phyloP scores from a whole-genome alignment of 176 grass and related monocot species.

The Aegilops sharonensis region DNA sequence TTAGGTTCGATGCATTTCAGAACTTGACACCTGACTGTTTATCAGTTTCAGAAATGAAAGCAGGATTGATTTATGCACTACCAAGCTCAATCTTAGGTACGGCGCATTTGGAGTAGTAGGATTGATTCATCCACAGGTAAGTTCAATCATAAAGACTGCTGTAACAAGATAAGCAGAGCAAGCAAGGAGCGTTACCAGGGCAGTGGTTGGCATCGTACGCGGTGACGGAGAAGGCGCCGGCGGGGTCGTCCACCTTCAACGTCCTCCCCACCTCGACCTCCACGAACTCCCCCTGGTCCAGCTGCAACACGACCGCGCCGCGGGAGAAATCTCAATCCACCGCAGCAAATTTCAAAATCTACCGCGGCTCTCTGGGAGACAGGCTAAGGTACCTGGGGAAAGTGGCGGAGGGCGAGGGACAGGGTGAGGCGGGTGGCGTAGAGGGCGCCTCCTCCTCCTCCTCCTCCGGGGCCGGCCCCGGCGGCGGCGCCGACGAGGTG shows the following conservation, averaged over 20 bases:
- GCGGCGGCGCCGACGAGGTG: constrained; percentile 47
- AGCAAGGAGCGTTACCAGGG: constrained; percentile 37
- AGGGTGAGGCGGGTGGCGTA: constrained; percentile 76
- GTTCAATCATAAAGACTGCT: not conserved
- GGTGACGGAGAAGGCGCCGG: constrained; percentile 59
- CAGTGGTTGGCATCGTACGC: constrained; percentile 83
- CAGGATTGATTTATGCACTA: no score
- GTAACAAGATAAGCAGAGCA: not conserved
- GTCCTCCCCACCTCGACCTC: constrained; percentile 69
- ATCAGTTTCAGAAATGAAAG: no score
- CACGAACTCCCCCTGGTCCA: constrained; percentile 48
- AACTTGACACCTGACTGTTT: no score
- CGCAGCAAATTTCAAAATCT: not conserved
- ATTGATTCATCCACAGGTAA: no score
- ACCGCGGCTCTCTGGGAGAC: not conserved
- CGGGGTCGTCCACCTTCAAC: constrained; percentile 53
- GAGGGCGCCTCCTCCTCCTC: constrained; percentile 18
- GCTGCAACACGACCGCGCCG: not conserved
- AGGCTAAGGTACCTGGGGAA: constrained; percentile 38
- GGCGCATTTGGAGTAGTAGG: no score
- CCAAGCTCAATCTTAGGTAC: no score
- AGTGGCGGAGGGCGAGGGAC: constrained; percentile 48
- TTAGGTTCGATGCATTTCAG: no score
- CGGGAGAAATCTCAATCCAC: not conserved
- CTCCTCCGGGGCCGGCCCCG: not conserved